Evolutionary conservation across 2,329 filamentous ascomycete genomes (phyloP), one percentile per base, ranked within the genome.

Genomic region (Akanthomyces muscarius): DNA sequence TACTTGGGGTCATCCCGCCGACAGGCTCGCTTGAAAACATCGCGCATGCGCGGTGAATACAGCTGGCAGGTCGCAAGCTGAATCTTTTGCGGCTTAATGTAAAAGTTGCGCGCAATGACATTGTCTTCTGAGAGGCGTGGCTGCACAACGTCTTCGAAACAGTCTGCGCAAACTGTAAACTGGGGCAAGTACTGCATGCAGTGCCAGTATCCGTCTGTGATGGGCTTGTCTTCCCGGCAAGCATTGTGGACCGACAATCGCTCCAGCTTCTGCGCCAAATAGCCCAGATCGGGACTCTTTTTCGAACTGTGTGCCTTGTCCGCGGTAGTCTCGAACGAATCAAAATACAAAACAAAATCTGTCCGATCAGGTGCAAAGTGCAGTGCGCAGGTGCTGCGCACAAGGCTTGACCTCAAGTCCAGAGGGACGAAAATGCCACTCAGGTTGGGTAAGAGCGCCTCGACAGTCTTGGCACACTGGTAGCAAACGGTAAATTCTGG

Each of bases 121-220:
- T 77, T 76, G 59, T 76, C 73, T 18, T 81, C 78, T 36, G 81
- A 78, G 1, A 88, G 76, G 57, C 86, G 79, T 0, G 92, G 92
- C 74, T 84, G 86, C n/a, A 97, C 85, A 0, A 91, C 84, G 25
- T 91, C 87, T 18, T 91, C 85, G 72, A 90, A 97, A 74, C 93
- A 98, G 74, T 94, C 91, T 66, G 90, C 86, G 74, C 93, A 98
- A 4, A 96, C 88, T 0, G 89, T 92, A 69, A 97, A 86, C 54
- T 92, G 85, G 0, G 89, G 90, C 0, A 96, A 77, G 16, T 84
- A 80, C 0, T 89, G 86, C 73, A 96, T 91, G 62, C 84, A 87
- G 73, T 96, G 88, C 93, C 93, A 97, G 45, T 82, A 78, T 14
- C 81, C 83, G 61, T 86, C 82, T n/a, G 79, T 74, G 2, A 89